Percentiles rank a stretch among this genome's conserved stretches.
Evolutionary conservation across 352 stramenopile species (phyloP).

Genomic region (Saprolegnia diclina): DNA sequence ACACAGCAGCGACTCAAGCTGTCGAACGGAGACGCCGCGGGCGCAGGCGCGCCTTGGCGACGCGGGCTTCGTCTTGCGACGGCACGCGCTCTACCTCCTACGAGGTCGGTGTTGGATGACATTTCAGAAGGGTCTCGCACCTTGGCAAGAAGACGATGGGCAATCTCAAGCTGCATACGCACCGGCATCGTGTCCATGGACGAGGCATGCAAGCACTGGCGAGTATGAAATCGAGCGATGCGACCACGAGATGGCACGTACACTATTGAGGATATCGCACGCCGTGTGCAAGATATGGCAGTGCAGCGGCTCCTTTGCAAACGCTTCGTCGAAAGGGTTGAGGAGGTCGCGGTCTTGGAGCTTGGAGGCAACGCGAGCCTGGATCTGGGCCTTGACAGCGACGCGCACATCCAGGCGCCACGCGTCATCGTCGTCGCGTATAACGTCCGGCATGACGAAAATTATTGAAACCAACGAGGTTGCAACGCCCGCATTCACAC

Average conservation of each 20-base stretch:
- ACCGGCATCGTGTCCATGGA: conserved; percentile 11
- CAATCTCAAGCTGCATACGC: conserved; percentile 16
- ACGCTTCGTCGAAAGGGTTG: not conserved
- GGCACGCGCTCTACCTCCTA: conserved; percentile 17
- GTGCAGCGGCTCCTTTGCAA: not conserved
- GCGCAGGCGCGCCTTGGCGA: not conserved
- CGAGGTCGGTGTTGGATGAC: no score
- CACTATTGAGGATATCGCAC: conserved; percentile 1
- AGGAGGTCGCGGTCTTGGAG: not conserved
- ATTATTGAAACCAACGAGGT: not conserved
- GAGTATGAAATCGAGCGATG: not conserved
- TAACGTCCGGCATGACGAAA: not conserved
- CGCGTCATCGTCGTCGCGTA: not conserved
- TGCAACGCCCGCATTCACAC: not conserved
- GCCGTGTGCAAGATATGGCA: conserved; percentile 2
- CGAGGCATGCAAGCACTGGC: conserved; percentile 6
- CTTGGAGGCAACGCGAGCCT: not conserved
- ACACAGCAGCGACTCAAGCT: not conserved
- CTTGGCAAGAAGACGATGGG: conserved; percentile 8
- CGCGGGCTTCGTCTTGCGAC: not conserved
- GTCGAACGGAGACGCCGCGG: not conserved
- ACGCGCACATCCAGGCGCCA: not conserved
- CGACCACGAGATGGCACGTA: not conserved
- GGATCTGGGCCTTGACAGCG: not conserved
- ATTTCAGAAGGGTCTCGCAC: not conserved